Conservation (phyloP, 164 flowering plant species). For the Tinospora cordifolia region DNA sequence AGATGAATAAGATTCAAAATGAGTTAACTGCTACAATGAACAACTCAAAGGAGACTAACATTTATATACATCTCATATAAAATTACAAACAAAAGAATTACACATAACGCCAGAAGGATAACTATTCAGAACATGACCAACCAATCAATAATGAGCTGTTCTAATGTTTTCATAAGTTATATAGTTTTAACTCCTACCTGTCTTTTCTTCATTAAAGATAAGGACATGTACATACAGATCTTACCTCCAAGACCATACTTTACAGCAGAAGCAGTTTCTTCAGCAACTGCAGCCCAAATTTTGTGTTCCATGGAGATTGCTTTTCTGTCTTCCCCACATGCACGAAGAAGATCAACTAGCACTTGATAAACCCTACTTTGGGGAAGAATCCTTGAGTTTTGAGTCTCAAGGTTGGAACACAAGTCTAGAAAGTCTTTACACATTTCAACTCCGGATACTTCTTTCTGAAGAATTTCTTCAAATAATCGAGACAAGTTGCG, state of each 20-base stretch:
- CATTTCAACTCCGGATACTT: conserved; percentile 49
- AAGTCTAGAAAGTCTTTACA: conserved; percentile 57
- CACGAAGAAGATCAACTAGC: conserved; percentile 79
- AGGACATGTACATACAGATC: not conserved
- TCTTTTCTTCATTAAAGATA: not conserved
- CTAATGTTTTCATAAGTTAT: not conserved
- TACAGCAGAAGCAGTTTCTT: conserved; percentile 92
- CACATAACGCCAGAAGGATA: not conserved
- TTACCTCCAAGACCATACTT: conserved; percentile 78
- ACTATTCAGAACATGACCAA: not conserved
- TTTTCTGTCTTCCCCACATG: conserved; percentile 46
- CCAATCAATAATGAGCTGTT: not conserved
- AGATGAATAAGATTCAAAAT: not conserved
- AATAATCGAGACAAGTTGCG: conserved; percentile 80
- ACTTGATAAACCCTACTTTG: conserved; percentile 87
- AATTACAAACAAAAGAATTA: not conserved
- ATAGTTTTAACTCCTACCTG: not conserved
- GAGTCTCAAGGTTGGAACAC: conserved; percentile 56
- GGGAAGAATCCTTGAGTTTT: conserved; percentile 64
- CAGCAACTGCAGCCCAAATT: conserved; percentile 90
- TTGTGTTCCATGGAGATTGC: conserved; percentile 54
- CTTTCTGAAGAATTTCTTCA: conserved; percentile 74
- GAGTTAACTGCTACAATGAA: not conserved
- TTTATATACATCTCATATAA: not conserved
- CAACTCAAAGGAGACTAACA: not conserved